Percentiles rank a stretch among this genome's conserved stretches.
phyloP scores from a whole-genome alignment of 2,329 filamentous ascomycete species.

The Aspergillus fumigatiaffinis region DNA sequence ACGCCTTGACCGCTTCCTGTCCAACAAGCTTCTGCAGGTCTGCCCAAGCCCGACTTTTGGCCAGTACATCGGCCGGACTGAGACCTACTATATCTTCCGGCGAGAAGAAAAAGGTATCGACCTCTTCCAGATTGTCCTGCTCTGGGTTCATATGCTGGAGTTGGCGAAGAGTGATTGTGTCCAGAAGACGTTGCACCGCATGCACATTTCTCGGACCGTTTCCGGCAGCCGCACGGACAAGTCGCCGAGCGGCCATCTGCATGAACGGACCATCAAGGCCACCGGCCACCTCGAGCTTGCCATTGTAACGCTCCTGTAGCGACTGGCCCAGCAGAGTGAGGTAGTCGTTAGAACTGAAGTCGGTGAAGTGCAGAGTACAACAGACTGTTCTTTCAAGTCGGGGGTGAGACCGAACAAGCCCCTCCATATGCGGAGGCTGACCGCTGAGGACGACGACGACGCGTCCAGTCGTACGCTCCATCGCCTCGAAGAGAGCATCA shows the following conservation, averaged over 20 bases:
- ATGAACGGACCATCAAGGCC: conserved; percentile 18
- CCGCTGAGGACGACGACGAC: conserved; percentile 16
- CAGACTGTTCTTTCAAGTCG: conserved; percentile 12
- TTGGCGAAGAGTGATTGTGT: conserved; percentile 14
- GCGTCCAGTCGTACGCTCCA: conserved; percentile 12
- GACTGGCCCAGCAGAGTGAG: conserved; percentile 9
- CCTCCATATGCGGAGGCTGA: conserved; percentile 4
- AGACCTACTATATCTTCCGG: conserved; percentile 17
- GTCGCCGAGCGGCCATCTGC: conserved; percentile 15
- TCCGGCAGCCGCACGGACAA: conserved; percentile 11
- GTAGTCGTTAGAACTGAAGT: conserved; percentile 13
- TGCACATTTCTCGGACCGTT: conserved; percentile 15
- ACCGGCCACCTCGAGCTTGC: conserved; percentile 18
- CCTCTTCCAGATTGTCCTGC: conserved; percentile 13
- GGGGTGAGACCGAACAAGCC: conserved; percentile 11
- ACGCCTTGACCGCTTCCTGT: conserved; percentile 14
- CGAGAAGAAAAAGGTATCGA: conserved; percentile 18
- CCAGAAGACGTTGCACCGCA: conserved; percentile 13
- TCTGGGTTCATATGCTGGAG: conserved; percentile 11
- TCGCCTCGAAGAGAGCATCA: conserved; percentile 10
- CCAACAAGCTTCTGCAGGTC: conserved; percentile 15
- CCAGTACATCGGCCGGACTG: conserved; percentile 9
- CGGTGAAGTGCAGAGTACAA: conserved; percentile 15
- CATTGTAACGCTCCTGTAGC: conserved; percentile 11
- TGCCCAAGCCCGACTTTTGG: conserved; percentile 13